These are phyloP conservation scores for Irpex lacteus DNA, from an alignment of 1,284 basidiomycete genomes.

Conservation along the genomic window DNA sequence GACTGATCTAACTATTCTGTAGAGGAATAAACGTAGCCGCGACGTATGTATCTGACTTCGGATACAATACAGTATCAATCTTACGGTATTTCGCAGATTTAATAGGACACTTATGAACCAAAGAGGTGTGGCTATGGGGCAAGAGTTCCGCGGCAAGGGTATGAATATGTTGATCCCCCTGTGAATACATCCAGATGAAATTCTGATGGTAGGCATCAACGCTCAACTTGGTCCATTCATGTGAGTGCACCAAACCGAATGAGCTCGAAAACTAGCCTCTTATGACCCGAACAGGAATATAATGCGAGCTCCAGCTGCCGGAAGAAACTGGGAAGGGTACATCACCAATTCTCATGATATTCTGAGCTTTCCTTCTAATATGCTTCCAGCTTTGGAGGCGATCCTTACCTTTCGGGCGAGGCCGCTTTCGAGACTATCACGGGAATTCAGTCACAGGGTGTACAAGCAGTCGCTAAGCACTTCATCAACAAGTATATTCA, in stretches of 20 bases:
- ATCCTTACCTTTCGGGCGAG: constrained; percentile 62
- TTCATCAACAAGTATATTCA: constrained; percentile 45
- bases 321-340: constrained; percentile 69
- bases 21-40: constrained; percentile 71
- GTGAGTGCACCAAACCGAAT: constrained; percentile 22
- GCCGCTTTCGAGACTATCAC: constrained; percentile 51
- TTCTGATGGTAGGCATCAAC: constrained; percentile 31
- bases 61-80: constrained; percentile 25
- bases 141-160: constrained; percentile 68
- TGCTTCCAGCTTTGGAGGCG: constrained; percentile 42
- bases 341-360: constrained; percentile 18
- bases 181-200: not conserved
- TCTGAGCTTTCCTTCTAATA: constrained; percentile 18
- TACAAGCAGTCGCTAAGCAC: constrained; percentile 59
- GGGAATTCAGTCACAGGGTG: constrained; percentile 61
- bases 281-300: constrained; percentile 43
- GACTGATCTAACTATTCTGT: not conserved
- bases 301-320: constrained; percentile 54
- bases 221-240: constrained; percentile 59
- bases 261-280: constrained; percentile 34
- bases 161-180: constrained; percentile 22
- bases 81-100: constrained; percentile 35
- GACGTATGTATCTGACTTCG: constrained; percentile 53
- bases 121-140: constrained; percentile 60
- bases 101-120: constrained; percentile 63